Evolutionary conservation across 306 rosid species (phyloP).

Genomic region (Medicago truncatula): DNA sequence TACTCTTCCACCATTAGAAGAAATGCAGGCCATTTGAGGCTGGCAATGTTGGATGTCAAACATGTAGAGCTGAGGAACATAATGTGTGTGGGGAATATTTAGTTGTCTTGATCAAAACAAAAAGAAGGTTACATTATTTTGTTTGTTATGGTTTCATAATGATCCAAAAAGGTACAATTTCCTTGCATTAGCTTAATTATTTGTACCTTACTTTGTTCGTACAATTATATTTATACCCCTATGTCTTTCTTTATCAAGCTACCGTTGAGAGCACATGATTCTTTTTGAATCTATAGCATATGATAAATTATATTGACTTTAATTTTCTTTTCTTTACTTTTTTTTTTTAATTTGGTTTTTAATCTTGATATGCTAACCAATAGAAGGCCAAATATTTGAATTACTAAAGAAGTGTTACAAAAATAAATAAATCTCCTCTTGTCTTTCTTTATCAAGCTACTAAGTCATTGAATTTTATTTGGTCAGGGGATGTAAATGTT

Average conservation of each 20-base stretch:
- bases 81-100: slow-evolving; percentile 42
- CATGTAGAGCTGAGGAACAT: slow-evolving; percentile 19
- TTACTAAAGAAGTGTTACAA: too few species aligned
- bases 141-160: slow-evolving; percentile 36
- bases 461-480: too few species aligned
- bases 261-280: too few species aligned
- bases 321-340: too few species aligned
- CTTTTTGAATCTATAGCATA: too few species aligned
- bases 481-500: too few species aligned
- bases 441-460: too few species aligned
- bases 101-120: slow-evolving; percentile 48
- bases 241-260: slow-evolving; percentile 28
- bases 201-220: slow-evolving; percentile 36
- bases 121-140: slow-evolving; percentile 46
- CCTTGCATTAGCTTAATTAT: slow-evolving; percentile 29
- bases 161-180: slow-evolving; percentile 42
- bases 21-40: slow-evolving; percentile 36
- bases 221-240: slow-evolving; percentile 36
- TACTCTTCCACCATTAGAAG: not conserved
- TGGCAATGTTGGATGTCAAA: slow-evolving; percentile 43
- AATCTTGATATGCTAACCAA: too few species aligned
- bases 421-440: too few species aligned
- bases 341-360: too few species aligned
- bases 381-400: too few species aligned
- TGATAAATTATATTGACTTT: too few species aligned